These are phyloP conservation scores for grape (Vitis vinifera) DNA, from an alignment of 164 flowering plant genomes.

Conservation along the genomic window DNA sequence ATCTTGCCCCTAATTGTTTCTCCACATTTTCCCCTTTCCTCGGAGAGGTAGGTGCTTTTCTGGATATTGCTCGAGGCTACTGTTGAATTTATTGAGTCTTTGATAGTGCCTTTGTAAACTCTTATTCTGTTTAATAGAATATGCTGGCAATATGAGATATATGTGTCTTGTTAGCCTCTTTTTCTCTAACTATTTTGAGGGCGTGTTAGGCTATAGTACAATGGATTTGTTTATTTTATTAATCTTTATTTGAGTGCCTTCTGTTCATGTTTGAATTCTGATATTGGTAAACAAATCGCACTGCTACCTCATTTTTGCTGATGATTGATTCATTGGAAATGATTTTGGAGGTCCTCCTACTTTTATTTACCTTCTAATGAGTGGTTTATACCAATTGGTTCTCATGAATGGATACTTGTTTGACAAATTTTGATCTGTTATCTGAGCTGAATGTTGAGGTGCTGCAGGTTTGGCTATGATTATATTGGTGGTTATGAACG, in stretches of 20 bases:
- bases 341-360: not conserved
- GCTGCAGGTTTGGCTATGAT: conserved; percentile 5
- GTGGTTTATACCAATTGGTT: not conserved
- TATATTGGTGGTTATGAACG: conserved; percentile 4
- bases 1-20: too few species aligned
- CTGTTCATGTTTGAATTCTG: not conserved
- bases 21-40: too few species aligned
- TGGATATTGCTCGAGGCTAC: too few species aligned
- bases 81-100: too few species aligned
- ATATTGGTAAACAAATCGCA: not conserved
- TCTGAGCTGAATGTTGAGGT: not conserved
- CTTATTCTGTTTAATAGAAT: too few species aligned
- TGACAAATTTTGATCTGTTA: not conserved
- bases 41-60: too few species aligned
- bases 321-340: not conserved
- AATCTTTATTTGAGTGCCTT: not conserved
- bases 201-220: not conserved
- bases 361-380: not conserved
- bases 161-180: not conserved
- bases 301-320: not conserved
- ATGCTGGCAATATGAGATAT: not conserved
- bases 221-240: not conserved
- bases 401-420: not conserved
- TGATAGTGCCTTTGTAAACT: too few species aligned
- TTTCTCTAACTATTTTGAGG: not conserved